phyloP scores from a whole-genome alignment of 257 asterid species.

The Nicotiana attenuata region DNA sequence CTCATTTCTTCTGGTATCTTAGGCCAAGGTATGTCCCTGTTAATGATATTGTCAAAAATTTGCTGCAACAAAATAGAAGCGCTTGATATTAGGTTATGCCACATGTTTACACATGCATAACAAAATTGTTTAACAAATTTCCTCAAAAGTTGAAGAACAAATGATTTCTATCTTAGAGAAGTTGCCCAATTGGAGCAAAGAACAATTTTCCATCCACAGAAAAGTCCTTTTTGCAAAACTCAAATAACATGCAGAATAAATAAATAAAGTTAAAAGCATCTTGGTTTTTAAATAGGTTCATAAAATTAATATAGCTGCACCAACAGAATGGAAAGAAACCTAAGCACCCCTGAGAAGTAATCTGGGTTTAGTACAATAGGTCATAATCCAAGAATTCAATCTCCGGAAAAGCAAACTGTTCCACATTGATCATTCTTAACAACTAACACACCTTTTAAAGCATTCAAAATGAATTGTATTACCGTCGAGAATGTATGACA shows the following conservation, averaged over 20 bases:
- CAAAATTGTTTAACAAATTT: neutral
- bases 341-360: neutral
- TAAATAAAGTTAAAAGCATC: neutral
- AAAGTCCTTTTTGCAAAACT: neutral
- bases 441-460: too few species aligned
- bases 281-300: neutral
- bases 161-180: neutral
- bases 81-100: neutral
- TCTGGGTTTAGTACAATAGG: neutral
- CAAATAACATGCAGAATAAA: neutral
- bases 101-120: neutral
- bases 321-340: neutral
- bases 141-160: neutral
- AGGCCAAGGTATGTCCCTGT: slow-evolving; percentile 95
- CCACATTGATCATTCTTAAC: neutral
- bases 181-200: neutral
- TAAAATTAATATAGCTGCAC: neutral
- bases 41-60: slow-evolving; percentile 82
- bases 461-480: neutral
- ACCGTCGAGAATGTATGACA: neutral
- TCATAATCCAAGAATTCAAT: neutral
- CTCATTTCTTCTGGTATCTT: slow-evolving; percentile 90
- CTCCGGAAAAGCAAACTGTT: neutral
- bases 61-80: slow-evolving; percentile 51
- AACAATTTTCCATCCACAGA: neutral